Base-by-base conservation (phyloP, 176 grass and related monocot species). In the Musa schizocarpa region DNA sequence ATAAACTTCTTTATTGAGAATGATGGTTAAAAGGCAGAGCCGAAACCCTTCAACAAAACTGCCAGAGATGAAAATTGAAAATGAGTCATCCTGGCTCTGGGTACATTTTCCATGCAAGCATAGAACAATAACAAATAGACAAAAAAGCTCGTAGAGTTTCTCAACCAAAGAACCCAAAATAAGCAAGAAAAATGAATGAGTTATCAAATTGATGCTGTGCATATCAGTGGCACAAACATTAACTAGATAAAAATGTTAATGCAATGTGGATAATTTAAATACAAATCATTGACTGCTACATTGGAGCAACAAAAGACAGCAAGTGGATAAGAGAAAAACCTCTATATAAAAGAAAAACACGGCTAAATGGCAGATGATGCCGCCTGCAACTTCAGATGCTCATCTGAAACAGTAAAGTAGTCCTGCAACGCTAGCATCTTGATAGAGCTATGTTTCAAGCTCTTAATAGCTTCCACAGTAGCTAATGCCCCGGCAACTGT, bases 401-500 rank as follows among this genome's bases (percentile, higher is more conserved):
- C 65, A 82, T 89, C 83, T 48, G 86, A 25, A 69, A 81, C 50
- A 75, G 77, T 78, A 72, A 92, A 95, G 81, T 95, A 99, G 76
- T 99, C 96, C 72, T 99, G 96, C 82, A 99, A 85, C 3, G 91
- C 96, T 17, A 95, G 77, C 24, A 53, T 99, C 81, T 95, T 82
- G 43, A 95, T 83, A 2, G 84, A 68, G 14, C 90, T 95, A 74
- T 87, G 74, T 83, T 95, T 89, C 91, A 95, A 78, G 80, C 88
- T 95, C 82, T 80, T 85, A 72, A 99, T 95, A 6, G 96, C 96
- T 19, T 99, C 85, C 51, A 99, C 82, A 34, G 88, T 95, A 24
- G 96, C 91, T 20, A 86, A 80, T 24, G 96, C 96, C n/a, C 96
- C 96, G 11, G 92, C 88, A 7, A 99, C 96, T 0, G 96, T 99